phyloP scores from a whole-genome alignment of 2,329 filamentous ascomycete species.

The Alternaria panax region DNA sequence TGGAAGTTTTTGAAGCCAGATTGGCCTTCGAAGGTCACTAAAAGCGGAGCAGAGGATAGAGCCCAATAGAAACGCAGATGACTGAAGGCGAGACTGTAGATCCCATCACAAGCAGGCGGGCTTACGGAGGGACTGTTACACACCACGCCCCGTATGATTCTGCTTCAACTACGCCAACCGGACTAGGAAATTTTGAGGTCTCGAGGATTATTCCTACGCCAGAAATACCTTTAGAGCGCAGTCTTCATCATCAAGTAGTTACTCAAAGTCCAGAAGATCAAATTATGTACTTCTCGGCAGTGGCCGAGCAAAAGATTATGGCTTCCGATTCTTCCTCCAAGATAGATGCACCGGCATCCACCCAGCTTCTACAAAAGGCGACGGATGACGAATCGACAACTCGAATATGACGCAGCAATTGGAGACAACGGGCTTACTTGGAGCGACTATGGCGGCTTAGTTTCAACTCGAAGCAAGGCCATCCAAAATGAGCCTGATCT shows the following conservation, averaged over 20 bases:
- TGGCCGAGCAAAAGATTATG: neutral
- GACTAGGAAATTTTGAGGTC: neutral
- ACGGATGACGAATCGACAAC: conserved; percentile 21
- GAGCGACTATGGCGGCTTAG: conserved; percentile 53
- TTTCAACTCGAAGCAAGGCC: conserved; percentile 44
- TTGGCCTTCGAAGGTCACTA: conserved; percentile 12
- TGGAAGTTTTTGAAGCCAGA: conserved; percentile 39
- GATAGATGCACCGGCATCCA: neutral
- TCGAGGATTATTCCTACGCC: neutral
- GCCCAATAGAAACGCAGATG: conserved; percentile 22
- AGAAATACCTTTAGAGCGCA: neutral
- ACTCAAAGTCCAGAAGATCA: neutral
- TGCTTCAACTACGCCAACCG: no score
- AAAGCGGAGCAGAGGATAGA: conserved; percentile 21
- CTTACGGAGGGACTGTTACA: neutral
- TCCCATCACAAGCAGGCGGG: neutral
- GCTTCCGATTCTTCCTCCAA: neutral
- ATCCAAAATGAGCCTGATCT: conserved; percentile 32
- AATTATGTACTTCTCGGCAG: neutral
- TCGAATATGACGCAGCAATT: conserved; percentile 43
- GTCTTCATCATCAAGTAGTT: neutral
- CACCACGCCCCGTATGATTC: neutral
- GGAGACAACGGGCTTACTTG: conserved; percentile 48
- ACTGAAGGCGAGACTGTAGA: neutral
- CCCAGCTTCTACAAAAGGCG: neutral